Conservation (phyloP, 2,329 filamentous ascomycete genomes). For the Penicillium sp. region DNA sequence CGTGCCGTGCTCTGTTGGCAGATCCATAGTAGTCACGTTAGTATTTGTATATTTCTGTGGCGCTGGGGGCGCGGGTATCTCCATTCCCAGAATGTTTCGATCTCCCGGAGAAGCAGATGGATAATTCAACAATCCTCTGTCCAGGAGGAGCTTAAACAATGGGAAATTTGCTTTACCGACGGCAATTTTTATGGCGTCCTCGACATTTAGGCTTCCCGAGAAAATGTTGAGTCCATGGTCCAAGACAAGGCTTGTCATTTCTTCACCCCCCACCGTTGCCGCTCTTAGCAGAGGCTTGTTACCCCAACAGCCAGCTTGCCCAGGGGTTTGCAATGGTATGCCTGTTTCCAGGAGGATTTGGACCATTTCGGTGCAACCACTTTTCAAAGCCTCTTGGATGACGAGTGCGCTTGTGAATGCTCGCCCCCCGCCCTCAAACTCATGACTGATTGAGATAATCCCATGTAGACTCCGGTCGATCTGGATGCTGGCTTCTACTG, state of each 20-base stretch:
- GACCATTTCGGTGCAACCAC: no score
- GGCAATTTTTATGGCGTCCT: not conserved
- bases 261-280: not conserved
- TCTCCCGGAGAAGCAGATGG: not conserved
- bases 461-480: not conserved
- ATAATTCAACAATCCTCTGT: not conserved
- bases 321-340: not conserved
- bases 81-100: not conserved
- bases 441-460: not conserved
- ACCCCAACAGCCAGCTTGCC: not conserved
- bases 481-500: not conserved
- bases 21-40: not conserved
- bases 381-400: not conserved
- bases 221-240: not conserved
- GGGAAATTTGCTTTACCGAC: not conserved
- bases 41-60: not conserved
- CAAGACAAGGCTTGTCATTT: not conserved
- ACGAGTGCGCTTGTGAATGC: not conserved
- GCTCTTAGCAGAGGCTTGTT: not conserved
- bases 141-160: not conserved
- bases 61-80: not conserved
- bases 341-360: not conserved
- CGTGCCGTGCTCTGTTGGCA: not conserved
- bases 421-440: not conserved
- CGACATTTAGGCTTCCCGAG: not conserved